These are phyloP conservation scores for Paracoccidioides brasiliensis DNA, from an alignment of 2,329 filamentous ascomycete genomes.

Conservation along the genomic window DNA sequence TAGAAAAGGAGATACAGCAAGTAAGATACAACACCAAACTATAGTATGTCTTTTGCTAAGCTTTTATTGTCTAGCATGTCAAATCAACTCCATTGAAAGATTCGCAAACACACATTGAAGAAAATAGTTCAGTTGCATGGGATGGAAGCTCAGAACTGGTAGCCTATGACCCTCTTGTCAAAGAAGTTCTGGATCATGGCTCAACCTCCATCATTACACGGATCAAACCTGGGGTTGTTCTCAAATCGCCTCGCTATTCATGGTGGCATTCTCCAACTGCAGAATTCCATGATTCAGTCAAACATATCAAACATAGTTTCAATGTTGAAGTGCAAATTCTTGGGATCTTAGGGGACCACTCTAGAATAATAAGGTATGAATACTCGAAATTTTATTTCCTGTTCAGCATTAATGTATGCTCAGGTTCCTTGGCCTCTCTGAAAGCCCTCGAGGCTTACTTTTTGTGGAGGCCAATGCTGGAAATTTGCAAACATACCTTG, in stretches of 20 bases:
- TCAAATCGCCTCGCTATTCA: slow-evolving; percentile 7
- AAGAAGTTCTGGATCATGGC: slow-evolving; percentile 4
- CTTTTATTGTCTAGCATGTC: neutral
- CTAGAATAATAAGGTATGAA: slow-evolving; percentile 7
- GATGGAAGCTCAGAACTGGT: slow-evolving; percentile 2
- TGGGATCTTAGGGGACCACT: slow-evolving; percentile 5
- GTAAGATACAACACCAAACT: slow-evolving; percentile 1
- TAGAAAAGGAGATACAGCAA: neutral
- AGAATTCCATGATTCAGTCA: slow-evolving; percentile 3
- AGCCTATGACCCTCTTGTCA: slow-evolving; percentile 4
- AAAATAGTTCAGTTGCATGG: slow-evolving; percentile 1
- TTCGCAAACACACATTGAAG: neutral
- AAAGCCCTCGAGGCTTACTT: slow-evolving; percentile 7
- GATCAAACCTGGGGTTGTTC: slow-evolving; percentile 4
- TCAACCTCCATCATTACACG: slow-evolving; percentile 6
- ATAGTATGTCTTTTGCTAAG: neutral
- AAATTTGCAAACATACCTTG: slow-evolving; percentile 12
- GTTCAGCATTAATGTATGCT: slow-evolving; percentile 3
- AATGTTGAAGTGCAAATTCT: slow-evolving; percentile 7
- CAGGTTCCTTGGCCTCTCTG: slow-evolving; percentile 5
- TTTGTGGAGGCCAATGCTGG: slow-evolving; percentile 15
- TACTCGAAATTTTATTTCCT: neutral
- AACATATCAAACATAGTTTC: slow-evolving; percentile 6
- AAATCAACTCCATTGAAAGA: neutral
- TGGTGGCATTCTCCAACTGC: slow-evolving; percentile 7